A percentile compares a stretch with the other conserved stretches of the same genome.
These are phyloP conservation scores for Waitea zeae DNA, from an alignment of 1,284 basidiomycete genomes.

Conservation along the genomic window DNA sequence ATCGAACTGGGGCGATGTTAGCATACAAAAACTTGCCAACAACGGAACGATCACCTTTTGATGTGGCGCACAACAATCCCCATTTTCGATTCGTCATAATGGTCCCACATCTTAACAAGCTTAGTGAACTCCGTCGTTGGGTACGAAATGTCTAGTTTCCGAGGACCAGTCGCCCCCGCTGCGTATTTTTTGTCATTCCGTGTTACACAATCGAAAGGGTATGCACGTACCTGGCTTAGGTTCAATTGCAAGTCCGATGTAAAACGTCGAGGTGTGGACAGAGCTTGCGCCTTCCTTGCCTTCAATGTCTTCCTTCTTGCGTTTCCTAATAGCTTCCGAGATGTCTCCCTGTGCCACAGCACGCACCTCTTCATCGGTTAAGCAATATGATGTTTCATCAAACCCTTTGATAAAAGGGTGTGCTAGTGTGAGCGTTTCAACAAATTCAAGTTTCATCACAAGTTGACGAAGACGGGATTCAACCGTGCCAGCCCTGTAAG, in stretches of 20 bases:
- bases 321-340: slow-evolving; percentile 49
- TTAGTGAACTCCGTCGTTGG: slow-evolving; percentile 95
- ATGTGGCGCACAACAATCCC: slow-evolving; percentile 90
- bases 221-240: slow-evolving; percentile 66
- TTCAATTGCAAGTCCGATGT: slow-evolving; percentile 88
- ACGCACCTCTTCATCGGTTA: slow-evolving; percentile 75
- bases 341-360: slow-evolving; percentile 84
- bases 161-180: slow-evolving; percentile 55
- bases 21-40: slow-evolving; percentile 3
- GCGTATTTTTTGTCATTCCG: slow-evolving; percentile 10
- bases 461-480: slow-evolving; percentile 92
- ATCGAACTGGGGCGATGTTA: slow-evolving; percentile 28
- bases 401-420: slow-evolving; percentile 96
- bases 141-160: slow-evolving; percentile 90
- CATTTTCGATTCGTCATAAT: slow-evolving; percentile 87
- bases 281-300: slow-evolving; percentile 61
- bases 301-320: slow-evolving; percentile 70
- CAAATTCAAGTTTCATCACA: slow-evolving; percentile 94
- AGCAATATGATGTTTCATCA: slow-evolving; percentile 73
- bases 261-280: slow-evolving; percentile 90
- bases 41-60: slow-evolving; percentile 48
- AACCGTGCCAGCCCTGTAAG: slow-evolving; percentile 77
- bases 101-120: slow-evolving; percentile 91
- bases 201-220: slow-evolving; percentile 3
- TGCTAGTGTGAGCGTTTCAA: slow-evolving; percentile 80